Conservation (phyloP, 352 stramenopile species). For the Pythium insidiosum region DNA sequence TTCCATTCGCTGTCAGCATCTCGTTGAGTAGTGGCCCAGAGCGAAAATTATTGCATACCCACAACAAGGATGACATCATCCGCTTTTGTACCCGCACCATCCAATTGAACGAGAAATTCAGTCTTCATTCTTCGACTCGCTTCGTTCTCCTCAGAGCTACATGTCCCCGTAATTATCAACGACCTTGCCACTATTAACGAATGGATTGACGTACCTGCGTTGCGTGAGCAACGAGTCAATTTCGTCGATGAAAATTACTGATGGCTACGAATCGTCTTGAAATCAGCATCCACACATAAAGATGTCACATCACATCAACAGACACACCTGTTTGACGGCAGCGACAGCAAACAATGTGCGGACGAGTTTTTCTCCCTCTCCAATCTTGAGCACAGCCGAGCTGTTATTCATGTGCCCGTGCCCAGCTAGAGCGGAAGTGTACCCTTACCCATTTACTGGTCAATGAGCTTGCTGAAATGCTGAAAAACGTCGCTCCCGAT, state of each 20-base stretch:
- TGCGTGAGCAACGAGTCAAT: constrained; percentile 98
- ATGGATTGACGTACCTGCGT: constrained; percentile 77
- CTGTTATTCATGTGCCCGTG: no score
- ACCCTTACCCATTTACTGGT: constrained; percentile 97
- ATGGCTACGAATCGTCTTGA: constrained; percentile 53
- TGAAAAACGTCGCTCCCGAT: constrained; percentile 98
- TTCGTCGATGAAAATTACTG: constrained; percentile 99
- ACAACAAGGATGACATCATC: constrained; percentile 89
- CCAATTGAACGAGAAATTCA: constrained; percentile 97
- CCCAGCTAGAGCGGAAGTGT: no score
- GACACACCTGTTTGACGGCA: constrained; percentile 74
- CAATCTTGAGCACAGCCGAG: no score
- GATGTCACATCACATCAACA: neutral
- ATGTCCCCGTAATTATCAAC: no score
- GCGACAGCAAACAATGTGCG: constrained; percentile 96
- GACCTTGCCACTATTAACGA: constrained; percentile 2
- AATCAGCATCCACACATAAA: neutral
- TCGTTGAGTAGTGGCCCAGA: neutral
- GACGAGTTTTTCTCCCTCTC: constrained; percentile 98
- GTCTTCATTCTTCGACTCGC: constrained; percentile 97
- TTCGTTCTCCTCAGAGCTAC: constrained; percentile 96
- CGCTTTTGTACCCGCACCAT: constrained; percentile 89
- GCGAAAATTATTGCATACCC: constrained; percentile 23
- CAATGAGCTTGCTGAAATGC: constrained; percentile 97
- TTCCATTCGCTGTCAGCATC: neutral